Percentiles rank a stretch among this genome's conserved stretches.
These are phyloP conservation scores for Chloroidium sp. DNA, from an alignment of 163 green algal genomes.

Conservation along the genomic window DNA sequence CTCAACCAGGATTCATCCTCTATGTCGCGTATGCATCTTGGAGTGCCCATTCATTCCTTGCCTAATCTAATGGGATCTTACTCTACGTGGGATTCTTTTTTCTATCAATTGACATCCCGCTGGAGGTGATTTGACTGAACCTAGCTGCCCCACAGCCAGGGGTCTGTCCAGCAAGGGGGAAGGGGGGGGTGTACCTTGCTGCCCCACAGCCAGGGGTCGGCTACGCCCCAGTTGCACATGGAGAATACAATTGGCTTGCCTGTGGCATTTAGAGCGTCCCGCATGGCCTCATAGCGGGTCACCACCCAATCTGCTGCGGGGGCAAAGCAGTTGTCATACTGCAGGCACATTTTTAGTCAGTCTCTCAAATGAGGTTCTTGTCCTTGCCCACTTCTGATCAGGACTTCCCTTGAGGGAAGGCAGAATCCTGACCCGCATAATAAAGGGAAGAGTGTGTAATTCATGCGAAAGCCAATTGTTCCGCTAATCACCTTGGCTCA, in stretches of 20 bases:
- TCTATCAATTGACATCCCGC: no score
- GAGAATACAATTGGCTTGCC: conserved; percentile 62
- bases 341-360: no score
- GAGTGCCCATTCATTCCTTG: no score
- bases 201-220: conserved; percentile 52
- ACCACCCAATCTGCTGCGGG: conserved; percentile 23
- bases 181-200: conserved; percentile 21
- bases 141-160: neutral
- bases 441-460: conserved; percentile 39
- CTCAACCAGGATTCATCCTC: no score
- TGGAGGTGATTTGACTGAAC: no score
- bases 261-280: conserved; percentile 53
- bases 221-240: conserved; percentile 58
- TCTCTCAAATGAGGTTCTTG: neutral
- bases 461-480: no score
- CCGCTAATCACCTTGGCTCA: no score
- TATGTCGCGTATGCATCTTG: no score
- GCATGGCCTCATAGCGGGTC: conserved; percentile 50
- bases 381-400: neutral
- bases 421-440: neutral
- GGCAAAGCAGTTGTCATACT: conserved; percentile 19
- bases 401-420: neutral
- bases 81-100: no score
- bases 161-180: neutral
- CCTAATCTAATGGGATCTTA: no score